phyloP scores from a whole-genome alignment of 2,329 filamentous ascomycete species.

The Venturia oleaginea region DNA sequence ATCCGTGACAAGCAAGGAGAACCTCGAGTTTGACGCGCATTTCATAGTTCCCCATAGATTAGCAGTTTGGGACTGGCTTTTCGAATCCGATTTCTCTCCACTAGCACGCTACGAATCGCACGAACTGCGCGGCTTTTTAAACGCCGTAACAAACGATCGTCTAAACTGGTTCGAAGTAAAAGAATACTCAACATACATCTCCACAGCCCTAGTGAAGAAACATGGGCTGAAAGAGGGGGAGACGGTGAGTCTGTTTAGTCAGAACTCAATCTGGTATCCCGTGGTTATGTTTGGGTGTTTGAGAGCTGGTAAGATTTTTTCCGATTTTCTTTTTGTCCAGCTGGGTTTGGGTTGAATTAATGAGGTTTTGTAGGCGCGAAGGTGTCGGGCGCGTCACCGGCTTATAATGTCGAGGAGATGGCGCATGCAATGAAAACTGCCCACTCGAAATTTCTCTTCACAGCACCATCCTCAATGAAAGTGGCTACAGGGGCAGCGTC shows the following conservation, averaged over 20 bases:
- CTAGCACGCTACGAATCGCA: constrained; percentile 30
- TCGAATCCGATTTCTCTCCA: constrained; percentile 47
- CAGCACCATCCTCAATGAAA: constrained; percentile 44
- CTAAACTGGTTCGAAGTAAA: constrained; percentile 52
- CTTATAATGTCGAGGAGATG: constrained; percentile 61
- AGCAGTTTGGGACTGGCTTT: constrained; percentile 54
- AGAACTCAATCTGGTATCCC: constrained; percentile 60
- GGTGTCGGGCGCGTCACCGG: constrained; percentile 54
- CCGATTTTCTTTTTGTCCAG: neutral
- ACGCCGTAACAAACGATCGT: constrained; percentile 50
- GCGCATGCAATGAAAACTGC: constrained; percentile 52
- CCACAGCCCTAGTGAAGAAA: constrained; percentile 48
- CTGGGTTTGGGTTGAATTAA: neutral
- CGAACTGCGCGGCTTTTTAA: constrained; percentile 45
- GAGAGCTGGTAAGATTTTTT: constrained; percentile 30
- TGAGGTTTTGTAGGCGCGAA: constrained; percentile 34
- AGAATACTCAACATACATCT: constrained; percentile 47
- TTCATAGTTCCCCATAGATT: constrained; percentile 43
- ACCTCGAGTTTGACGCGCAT: neutral
- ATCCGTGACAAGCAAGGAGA: neutral
- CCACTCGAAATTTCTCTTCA: constrained; percentile 50
- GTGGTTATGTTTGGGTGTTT: constrained; percentile 51
- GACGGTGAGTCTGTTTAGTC: constrained; percentile 52
- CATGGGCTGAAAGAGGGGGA: constrained; percentile 47
- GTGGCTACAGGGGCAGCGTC: constrained; percentile 47